These are phyloP conservation scores for Monilinia vaccinii-corymbosi DNA, from an alignment of 2,329 filamentous ascomycete species.

Conservation along the genomic window DNA sequence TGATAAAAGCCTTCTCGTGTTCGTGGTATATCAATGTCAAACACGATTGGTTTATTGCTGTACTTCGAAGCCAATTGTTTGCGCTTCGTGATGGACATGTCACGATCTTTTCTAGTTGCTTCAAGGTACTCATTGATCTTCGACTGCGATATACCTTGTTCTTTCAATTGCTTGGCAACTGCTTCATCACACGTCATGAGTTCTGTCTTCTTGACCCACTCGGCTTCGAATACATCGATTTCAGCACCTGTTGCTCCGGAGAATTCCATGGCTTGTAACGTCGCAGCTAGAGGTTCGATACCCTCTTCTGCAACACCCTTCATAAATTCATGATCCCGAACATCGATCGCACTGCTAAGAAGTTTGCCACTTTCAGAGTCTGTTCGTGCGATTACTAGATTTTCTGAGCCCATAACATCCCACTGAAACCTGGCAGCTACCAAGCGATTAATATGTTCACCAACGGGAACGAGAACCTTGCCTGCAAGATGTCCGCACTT, in stretches of 20 bases:
- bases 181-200: constrained; percentile 91
- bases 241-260: constrained; percentile 67
- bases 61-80: constrained; percentile 61
- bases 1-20: constrained; percentile 94
- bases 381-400: constrained; percentile 86
- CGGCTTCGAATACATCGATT: constrained; percentile 76
- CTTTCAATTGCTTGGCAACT: constrained; percentile 63
- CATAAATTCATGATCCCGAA: constrained; percentile 94
- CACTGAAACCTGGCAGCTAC: constrained; percentile 91
- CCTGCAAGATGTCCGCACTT: constrained; percentile 96
- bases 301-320: constrained; percentile 69
- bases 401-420: constrained; percentile 96
- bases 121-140: constrained; percentile 59
- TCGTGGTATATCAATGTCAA: constrained; percentile 84
- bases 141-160: constrained; percentile 53
- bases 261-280: constrained; percentile 81
- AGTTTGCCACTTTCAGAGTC: constrained; percentile 92
- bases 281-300: constrained; percentile 77
- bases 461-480: constrained; percentile 87
- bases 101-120: constrained; percentile 51
- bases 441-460: constrained; percentile 93
- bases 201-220: constrained; percentile 80
- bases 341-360: constrained; percentile 82
- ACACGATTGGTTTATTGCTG: constrained; percentile 61
- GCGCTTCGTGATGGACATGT: constrained; percentile 71